These are phyloP conservation scores for Camptophora hylomeconis DNA, from an alignment of 2,329 filamentous ascomycete species.

Conservation along the genomic window DNA sequence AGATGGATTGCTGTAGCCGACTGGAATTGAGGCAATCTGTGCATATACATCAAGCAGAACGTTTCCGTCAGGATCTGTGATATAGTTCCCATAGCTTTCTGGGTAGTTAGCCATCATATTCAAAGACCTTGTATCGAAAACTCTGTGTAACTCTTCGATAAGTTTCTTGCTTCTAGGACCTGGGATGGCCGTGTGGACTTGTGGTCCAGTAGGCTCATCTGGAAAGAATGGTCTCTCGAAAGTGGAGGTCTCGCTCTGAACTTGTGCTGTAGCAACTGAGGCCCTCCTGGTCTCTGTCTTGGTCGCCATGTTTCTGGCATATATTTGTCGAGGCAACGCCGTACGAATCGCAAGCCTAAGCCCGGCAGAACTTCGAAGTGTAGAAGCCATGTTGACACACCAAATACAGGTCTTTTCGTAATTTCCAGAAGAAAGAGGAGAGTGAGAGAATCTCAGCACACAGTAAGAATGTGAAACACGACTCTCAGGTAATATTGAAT, in stretches of 20 bases:
- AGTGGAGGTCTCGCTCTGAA: constrained; percentile 7
- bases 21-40: constrained; percentile 81
- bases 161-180: constrained; percentile 61
- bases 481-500: too few relatives aligned
- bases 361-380: constrained; percentile 2
- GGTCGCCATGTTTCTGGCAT: constrained; percentile 7
- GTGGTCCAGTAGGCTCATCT: constrained; percentile 45
- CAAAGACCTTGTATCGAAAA: constrained; percentile 75
- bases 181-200: constrained; percentile 50
- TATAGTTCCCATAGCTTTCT: constrained; percentile 67
- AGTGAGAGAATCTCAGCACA: neutral
- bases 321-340: neutral
- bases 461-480: too few relatives aligned
- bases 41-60: constrained; percentile 44
- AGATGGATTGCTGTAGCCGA: constrained; percentile 81
- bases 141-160: constrained; percentile 57
- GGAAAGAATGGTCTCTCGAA: constrained; percentile 40
- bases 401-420: neutral
- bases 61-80: constrained; percentile 39
- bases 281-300: constrained; percentile 8
- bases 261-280: constrained; percentile 7
- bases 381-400: constrained; percentile 2
- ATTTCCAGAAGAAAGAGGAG: too few relatives aligned
- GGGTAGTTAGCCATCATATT: constrained; percentile 72
- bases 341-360: neutral